Evolutionary conservation across 345 rosid genomes (phyloP).

Genomic region (Excoecaria cochinchinensis): DNA sequence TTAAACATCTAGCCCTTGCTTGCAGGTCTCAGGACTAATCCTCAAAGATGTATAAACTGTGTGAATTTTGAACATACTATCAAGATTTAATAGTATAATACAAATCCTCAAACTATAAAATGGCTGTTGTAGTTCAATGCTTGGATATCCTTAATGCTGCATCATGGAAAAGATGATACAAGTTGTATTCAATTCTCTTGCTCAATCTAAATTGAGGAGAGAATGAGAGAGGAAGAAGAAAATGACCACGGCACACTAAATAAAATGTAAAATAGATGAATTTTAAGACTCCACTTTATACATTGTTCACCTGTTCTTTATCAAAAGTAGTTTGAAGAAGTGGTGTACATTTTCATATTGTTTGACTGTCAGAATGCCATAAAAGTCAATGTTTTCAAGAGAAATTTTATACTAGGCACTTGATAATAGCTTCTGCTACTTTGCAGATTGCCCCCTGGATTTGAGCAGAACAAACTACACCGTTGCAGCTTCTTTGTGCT

Average conservation of each 20-base stretch:
- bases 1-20: neutral
- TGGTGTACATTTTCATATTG: neutral
- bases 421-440: constrained; percentile 17
- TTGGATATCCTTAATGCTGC: neutral
- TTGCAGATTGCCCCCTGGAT: constrained; percentile 86
- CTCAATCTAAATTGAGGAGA: neutral
- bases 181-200: neutral
- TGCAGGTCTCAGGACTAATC: neutral
- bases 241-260: neutral
- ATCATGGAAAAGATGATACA: neutral
- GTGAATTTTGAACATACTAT: neutral
- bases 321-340: neutral
- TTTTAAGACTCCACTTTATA: neutral
- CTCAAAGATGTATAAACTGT: neutral
- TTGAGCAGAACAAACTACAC: constrained; percentile 70
- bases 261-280: neutral
- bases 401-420: neutral
- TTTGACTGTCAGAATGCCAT: neutral
- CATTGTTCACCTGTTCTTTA: neutral
- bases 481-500: constrained; percentile 75
- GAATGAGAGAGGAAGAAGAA: neutral
- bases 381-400: neutral
- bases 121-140: too few species aligned
- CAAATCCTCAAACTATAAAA: too few species aligned
- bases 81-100: neutral